Base-by-base conservation (phyloP, 2,329 filamentous ascomycete genomes). In the Lasiodiplodia hormozganensis region DNA sequence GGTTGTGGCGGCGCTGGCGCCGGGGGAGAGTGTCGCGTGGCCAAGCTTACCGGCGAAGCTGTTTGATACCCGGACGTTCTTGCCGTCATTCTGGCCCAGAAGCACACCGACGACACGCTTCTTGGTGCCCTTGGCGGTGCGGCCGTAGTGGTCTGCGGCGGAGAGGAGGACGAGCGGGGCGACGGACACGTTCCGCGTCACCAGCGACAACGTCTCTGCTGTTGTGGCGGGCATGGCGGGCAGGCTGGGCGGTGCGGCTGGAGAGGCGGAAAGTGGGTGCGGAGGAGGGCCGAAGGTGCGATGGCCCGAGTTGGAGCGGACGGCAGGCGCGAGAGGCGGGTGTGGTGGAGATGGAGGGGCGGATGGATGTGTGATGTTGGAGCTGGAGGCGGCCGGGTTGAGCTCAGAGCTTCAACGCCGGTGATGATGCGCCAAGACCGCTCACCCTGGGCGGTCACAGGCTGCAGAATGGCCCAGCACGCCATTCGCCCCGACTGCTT, bases 151-250 rank as follows among this genome's bases (percentile, higher is more conserved):
- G 85, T 99, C 96, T 87, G 97, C 96, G 75, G 91, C 94, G 73
- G 95, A 98, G 77, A 99, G 93, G 74, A 99, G 93, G 77, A 99
- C 96, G 80, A 99, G 90, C 75, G 96, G 96, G 76, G 96, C 96
- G 82, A 99, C 95, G 74, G 95, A 97, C 82, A 99, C 96, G 82
- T 91, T 97, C 82, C 93, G 90, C 77, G 90, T 95, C 81, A 97
- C 94, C 80, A 98, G 91, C 74, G 93, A 96, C 81, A 97, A 90
- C 73, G 95, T 96, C 86, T 98, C 95, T 82, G 94, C 93, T 80
- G 95, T 97, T 73, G 95, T 98, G 82, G 95, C 90, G 83, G 94
- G 95, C 95, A 98, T 98, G 80, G 78, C 88, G 82, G 75, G 64
- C 75, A 47, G 62, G 7, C 31, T 34, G 8, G 31, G 62, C 52